Base-by-base conservation (phyloP, 2,329 filamentous ascomycete genomes). In the Curvularia sp. region DNA sequence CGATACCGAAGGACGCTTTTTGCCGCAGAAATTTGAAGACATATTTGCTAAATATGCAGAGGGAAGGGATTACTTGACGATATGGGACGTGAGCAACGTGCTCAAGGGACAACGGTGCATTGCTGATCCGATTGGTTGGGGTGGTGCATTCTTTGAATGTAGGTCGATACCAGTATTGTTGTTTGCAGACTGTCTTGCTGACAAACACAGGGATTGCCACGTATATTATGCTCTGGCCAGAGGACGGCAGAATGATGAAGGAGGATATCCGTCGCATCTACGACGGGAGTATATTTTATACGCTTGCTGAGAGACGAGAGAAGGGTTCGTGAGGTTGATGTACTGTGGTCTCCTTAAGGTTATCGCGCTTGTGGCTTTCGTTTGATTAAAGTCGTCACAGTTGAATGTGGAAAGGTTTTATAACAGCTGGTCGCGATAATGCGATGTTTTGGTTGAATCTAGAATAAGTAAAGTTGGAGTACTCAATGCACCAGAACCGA, bases 241-340 rank as follows among this genome's bases (percentile, higher is more conserved):
- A 53, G 23, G 65, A 64, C 25, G 65, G 61, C 2, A 51, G 47
- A 28, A 59, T 66, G 57, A 34, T 48, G 10, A 67, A 61, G 38
- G 43, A 47, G 8, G 61, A 67, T n/a, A 51, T 66, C 10, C 50
- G 54, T 19, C 52, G 61, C n/a, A 57, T 67, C 0, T 66, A 60
- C 18, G 61, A 66, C 32, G 63, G 65, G 3, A 49, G 57, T 1
- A 60, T 66, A 55, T 81, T 80, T 25, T 57, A 42, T 42, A 42
- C 39, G 10, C 19, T 42, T 42, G 39, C 39, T 25, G 39, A 42
- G 39, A 42, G 39, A 13, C 39, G 39, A 6, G 19, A 23, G 19
- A 42, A 42, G 39, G 6, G 9, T 23, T 42, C 39, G 5, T 42
- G 19, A 42, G 19, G 5, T 13, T 23, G 10, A 42, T 23, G 3